These are phyloP conservation scores for Eimeria necatrix DNA, from an alignment of 169 alveolate species.

Conservation along the genomic window DNA sequence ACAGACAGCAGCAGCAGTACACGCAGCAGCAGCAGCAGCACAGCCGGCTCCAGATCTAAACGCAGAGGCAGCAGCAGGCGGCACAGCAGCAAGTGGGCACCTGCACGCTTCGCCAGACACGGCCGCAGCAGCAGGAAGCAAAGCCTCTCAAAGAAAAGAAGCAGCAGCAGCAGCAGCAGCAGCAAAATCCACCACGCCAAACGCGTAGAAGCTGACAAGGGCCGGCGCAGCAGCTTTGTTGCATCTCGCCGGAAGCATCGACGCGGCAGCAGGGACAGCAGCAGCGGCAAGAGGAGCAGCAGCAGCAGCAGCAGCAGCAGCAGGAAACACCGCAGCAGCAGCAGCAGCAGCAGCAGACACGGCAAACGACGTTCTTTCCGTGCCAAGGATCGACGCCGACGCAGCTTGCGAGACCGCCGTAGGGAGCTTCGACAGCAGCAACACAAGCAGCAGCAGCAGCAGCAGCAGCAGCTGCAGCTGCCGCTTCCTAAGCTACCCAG, in stretches of 20 bases:
- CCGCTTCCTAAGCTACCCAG: background rate
- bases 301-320: slow-evolving; percentile 28
- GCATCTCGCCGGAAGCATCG: background rate
- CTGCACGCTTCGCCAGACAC: background rate
- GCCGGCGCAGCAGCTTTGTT: background rate
- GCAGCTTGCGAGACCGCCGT: background rate
- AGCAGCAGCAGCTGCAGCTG: background rate
- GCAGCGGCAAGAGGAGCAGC: background rate
- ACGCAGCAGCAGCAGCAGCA: slow-evolving; percentile 31
- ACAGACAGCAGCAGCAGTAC: too few relatives aligned
- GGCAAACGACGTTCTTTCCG: background rate
- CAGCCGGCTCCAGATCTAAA: background rate
- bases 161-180: background rate
- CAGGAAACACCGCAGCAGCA: background rate
- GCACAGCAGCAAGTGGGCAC: background rate
- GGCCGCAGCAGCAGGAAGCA: slow-evolving; percentile 6
- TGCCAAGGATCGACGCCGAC: background rate
- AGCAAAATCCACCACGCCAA: background rate
- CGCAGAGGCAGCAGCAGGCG: slow-evolving; percentile 18
- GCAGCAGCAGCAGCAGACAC: slow-evolving; percentile 18
- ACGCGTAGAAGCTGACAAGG: background rate
- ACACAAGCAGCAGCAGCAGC: slow-evolving; percentile 57
- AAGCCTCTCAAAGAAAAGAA: background rate
- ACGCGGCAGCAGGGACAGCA: background rate
- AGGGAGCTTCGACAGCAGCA: background rate